Evolutionary conservation across 495 filamentous ascomycete species (phyloP).

Genomic region (Recurvomyces mirabilis): DNA sequence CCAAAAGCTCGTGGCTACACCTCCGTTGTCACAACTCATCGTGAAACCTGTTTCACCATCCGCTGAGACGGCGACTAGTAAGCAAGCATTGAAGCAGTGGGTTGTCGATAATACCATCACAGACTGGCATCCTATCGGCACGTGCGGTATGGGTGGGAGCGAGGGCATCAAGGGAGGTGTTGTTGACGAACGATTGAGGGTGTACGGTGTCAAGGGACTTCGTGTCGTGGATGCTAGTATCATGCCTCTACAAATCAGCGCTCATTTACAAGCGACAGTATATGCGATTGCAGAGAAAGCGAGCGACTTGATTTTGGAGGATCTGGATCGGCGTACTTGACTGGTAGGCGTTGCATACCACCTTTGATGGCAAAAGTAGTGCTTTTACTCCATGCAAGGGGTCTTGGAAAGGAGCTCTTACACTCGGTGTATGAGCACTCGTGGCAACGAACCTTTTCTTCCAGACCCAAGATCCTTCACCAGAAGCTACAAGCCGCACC

Average conservation of each 20-base stretch:
- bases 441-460: no score
- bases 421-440: no score
- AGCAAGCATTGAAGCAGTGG: not conserved
- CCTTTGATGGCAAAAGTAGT: no score
- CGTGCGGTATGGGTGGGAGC: constrained; percentile 38
- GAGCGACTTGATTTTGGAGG: constrained; percentile 10
- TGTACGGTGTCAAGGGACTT: constrained; percentile 39
- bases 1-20: not conserved
- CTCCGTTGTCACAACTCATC: not conserved
- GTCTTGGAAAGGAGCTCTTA: no score
- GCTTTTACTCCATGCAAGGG: no score
- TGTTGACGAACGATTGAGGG: constrained; percentile 37
- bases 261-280: constrained; percentile 40
- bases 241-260: constrained; percentile 44
- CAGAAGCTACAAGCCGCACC: no score
- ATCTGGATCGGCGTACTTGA: no score
- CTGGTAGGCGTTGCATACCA: no score
- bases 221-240: constrained; percentile 45
- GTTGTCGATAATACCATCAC: not conserved
- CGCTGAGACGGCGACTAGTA: not conserved
- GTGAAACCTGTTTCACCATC: not conserved
- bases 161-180: not conserved
- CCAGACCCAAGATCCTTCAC: no score
- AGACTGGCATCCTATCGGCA: constrained; percentile 10
- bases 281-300: constrained; percentile 52